Evolutionary conservation across 495 filamentous ascomycete species (phyloP), one percentile per base, ranked within the genome.

Genomic region (Tetracladium setigerum): DNA sequence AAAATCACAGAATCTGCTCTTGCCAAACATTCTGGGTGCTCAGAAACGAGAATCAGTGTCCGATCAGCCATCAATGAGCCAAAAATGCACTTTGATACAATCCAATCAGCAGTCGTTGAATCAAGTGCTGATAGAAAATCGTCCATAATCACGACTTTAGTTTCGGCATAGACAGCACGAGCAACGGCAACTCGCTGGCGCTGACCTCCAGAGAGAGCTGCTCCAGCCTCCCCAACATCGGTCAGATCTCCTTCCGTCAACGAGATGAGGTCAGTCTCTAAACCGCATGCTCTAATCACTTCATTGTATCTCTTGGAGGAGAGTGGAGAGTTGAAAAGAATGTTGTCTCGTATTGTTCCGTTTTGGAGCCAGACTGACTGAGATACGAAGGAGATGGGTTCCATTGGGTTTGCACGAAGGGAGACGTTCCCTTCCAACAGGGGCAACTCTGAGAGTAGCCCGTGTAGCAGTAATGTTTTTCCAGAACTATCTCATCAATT

Each of bases 121-220:
- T 60, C 44, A 33, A 68, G 47, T 1, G 49, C 65, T 40, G 60
- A 61, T 18, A 68, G 57, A 0, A 59, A 46, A 47, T 68, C 59
- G 42, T 68, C 66, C 1, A 69, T 47, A 30, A 70, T 11, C 1
- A 67, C 0, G 9, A 52, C 32, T 2, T 31, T 12, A 42, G 41
- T 47, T 48, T 27, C 58, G 16, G 15, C 61, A 47, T 44, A 65
- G 52, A 49, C 54, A 52, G 32, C 65, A 53, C 41, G 49, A 49
- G 43, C 66, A 41, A 46, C 55, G 46, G 34, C 61, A 50, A 60
- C 37, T 38, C 81, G 70, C 48, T 82, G 78, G 42, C 74, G 74
- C 53, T 83, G 80, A 0, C 80, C 81, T 8, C 81, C 81, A 17
- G 74, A 78, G 1, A 85, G 66, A 1, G 72, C 78, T 27, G 76